These are phyloP conservation scores for Pisolithus sp. DNA, from an alignment of 768 basidiomycete genomes.

Conservation along the genomic window DNA sequence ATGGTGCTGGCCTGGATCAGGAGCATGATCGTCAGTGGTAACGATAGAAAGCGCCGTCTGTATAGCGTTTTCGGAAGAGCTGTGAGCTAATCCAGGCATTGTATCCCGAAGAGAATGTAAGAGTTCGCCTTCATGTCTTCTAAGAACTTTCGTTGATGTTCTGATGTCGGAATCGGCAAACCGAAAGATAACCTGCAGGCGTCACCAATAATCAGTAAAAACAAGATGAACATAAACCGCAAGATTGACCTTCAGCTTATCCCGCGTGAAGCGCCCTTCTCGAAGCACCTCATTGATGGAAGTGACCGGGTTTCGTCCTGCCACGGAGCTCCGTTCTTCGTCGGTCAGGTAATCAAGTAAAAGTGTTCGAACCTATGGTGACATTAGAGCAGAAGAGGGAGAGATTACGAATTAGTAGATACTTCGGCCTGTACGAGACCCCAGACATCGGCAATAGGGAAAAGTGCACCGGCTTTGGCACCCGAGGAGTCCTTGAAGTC, in stretches of 20 bases:
- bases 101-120: conserved; percentile 79
- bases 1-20: conserved; percentile 74
- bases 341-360: conserved; percentile 90
- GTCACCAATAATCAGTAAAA: background rate
- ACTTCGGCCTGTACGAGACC: conserved; percentile 86
- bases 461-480: conserved; percentile 66
- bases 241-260: conserved; percentile 63
- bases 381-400: conserved; percentile 2
- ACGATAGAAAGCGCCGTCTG: conserved; percentile 54
- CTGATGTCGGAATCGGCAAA: conserved; percentile 88
- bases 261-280: conserved; percentile 72
- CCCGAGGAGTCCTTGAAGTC: conserved; percentile 87
- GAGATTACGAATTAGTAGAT: background rate
- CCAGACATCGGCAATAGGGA: conserved; percentile 86
- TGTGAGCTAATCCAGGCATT: conserved; percentile 88
- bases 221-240: background rate
- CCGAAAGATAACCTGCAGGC: conserved; percentile 71
- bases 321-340: conserved; percentile 72
- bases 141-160: conserved; percentile 57
- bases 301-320: conserved; percentile 81
- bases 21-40: conserved; percentile 67
- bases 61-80: conserved; percentile 52
- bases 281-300: conserved; percentile 93
- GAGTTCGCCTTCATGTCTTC: conserved; percentile 77
- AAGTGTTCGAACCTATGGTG: conserved; percentile 66